Evolutionary conservation across 1,284 basidiomycete species (phyloP).

Genomic region (Microbotryum saponariae): DNA sequence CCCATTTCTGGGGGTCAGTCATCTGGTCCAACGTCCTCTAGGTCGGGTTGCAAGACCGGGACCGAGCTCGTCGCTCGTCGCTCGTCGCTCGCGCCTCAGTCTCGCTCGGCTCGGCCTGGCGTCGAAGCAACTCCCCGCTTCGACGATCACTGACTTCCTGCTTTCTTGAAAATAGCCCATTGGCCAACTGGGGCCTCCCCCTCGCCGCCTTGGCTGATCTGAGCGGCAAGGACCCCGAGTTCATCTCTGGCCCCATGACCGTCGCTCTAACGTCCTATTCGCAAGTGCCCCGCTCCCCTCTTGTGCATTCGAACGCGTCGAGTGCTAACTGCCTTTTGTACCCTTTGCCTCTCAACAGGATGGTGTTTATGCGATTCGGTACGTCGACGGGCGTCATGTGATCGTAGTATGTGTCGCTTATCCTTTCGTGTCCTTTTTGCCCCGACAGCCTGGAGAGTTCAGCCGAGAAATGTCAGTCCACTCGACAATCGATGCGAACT

Average conservation of each 20-base stretch:
- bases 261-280: constrained; percentile 80
- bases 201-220: constrained; percentile 83
- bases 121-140: not conserved
- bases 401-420: not conserved
- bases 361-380: constrained; percentile 96
- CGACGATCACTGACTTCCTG: not conserved
- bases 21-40: not conserved
- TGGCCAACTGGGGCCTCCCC: constrained; percentile 95
- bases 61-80: not conserved
- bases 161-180: constrained; percentile 46
- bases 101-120: not conserved
- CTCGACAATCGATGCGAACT: no score
- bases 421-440: constrained; percentile 7
- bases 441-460: constrained; percentile 74
- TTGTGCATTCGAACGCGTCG: not conserved
- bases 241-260: constrained; percentile 93
- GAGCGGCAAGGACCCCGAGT: constrained; percentile 75
- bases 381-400: constrained; percentile 29
- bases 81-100: not conserved
- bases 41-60: not conserved
- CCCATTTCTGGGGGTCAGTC: constrained; percentile 32
- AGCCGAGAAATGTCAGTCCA: constrained; percentile 64
- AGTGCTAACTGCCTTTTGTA: not conserved
- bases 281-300: constrained; percentile 50
- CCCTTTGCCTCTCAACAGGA: constrained; percentile 45